Conservation (phyloP, 352 stramenopile species). For the Pythium brachiatum region DNA sequence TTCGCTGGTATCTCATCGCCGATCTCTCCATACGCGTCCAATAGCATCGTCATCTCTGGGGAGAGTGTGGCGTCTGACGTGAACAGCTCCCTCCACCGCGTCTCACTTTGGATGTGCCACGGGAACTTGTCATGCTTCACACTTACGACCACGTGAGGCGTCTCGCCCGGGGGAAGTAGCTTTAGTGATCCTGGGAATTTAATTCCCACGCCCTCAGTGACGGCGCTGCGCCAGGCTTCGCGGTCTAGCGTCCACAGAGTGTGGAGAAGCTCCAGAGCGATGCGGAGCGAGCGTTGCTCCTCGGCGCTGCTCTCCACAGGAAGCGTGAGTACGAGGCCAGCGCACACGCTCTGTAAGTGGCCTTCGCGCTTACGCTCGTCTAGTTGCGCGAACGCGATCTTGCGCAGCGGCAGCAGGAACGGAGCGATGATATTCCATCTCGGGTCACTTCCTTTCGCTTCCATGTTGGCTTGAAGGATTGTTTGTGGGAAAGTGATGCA, state of each 20-base stretch:
- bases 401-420: constrained; percentile 4
- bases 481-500: not conserved
- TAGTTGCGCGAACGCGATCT: not conserved
- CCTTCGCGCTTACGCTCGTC: constrained; percentile 8
- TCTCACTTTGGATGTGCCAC: constrained; percentile 2
- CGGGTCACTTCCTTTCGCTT: not conserved
- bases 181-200: not conserved
- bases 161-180: not conserved
- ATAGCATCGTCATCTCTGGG: not conserved
- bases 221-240: constrained; percentile 1
- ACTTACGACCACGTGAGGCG: constrained; percentile 10
- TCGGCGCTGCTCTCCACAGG: constrained; percentile 9
- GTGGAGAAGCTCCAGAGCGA: constrained; percentile 15
- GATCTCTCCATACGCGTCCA: not conserved
- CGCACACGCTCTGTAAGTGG: constrained; percentile 9
- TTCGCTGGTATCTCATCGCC: not conserved
- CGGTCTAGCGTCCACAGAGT: constrained; percentile 14
- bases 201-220: not conserved
- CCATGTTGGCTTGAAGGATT: too few species aligned
- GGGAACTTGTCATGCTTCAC: constrained; percentile 23
- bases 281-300: constrained; percentile 3
- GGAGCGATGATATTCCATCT: constrained; percentile 6
- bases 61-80: not conserved
- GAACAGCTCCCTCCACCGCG: constrained; percentile 15
- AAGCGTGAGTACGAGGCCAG: constrained; percentile 8